These are phyloP conservation scores for Lactifluus subvellereus DNA, from an alignment of 768 basidiomycete species.

Conservation along the genomic window DNA sequence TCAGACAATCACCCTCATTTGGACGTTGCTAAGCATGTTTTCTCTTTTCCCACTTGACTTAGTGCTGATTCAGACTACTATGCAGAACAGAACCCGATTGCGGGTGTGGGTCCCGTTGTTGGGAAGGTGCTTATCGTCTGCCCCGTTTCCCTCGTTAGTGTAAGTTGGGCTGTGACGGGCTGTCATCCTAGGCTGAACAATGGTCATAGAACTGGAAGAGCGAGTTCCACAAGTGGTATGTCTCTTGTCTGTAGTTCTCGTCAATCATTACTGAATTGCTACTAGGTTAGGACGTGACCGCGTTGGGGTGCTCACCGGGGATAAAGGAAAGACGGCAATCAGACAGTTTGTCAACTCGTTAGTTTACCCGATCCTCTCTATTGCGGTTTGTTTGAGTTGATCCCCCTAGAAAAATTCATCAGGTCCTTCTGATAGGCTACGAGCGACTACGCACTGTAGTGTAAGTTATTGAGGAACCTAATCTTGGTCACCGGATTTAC, in stretches of 20 bases:
- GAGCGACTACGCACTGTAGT: constrained; percentile 81
- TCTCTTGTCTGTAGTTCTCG: constrained; percentile 23
- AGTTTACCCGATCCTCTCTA: constrained; percentile 27
- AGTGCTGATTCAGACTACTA: neutral
- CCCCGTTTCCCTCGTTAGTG: constrained; percentile 84
- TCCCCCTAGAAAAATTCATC: constrained; percentile 54
- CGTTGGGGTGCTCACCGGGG: constrained; percentile 53
- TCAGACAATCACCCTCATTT: constrained; percentile 86
- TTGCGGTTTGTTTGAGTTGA: neutral
- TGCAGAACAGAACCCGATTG: constrained; percentile 81
- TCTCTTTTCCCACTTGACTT: neutral
- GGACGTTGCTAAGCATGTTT: constrained; percentile 81
- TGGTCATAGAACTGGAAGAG: constrained; percentile 80
- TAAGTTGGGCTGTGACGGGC: constrained; percentile 32
- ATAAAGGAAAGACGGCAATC: constrained; percentile 50
- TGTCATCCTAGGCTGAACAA: neutral
- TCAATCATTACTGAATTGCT: neutral
- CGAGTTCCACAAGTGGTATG: constrained; percentile 91
- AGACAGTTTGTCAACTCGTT: constrained; percentile 73
- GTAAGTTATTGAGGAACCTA: constrained; percentile 35
- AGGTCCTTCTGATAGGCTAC: constrained; percentile 92
- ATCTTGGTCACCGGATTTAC: constrained; percentile 4
- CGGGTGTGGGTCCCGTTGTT: constrained; percentile 46
- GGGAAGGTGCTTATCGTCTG: constrained; percentile 90
- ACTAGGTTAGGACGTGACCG: constrained; percentile 50